Conservation (phyloP, 2,329 filamentous ascomycete species). For the Xylaria sp. region DNA sequence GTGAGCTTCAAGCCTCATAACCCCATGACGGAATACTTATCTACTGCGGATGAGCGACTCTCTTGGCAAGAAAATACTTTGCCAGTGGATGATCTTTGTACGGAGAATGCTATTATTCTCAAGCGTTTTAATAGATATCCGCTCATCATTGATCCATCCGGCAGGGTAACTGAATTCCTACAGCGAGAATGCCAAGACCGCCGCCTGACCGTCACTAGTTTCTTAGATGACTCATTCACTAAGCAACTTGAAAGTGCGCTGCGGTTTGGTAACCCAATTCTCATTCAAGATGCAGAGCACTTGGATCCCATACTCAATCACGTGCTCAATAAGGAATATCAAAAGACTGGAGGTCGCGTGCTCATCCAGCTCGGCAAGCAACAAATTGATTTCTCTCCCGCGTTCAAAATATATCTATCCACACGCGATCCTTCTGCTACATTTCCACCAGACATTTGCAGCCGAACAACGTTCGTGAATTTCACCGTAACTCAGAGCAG, state of each 20-base stretch:
- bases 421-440: slow-evolving; percentile 95
- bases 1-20: slow-evolving; percentile 94
- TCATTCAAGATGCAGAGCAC: slow-evolving; percentile 98
- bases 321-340: slow-evolving; percentile 99
- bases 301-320: slow-evolving; percentile 97
- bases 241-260: slow-evolving; percentile 97
- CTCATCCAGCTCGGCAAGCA: slow-evolving; percentile 98
- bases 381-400: slow-evolving; percentile 98
- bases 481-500: slow-evolving; percentile 99
- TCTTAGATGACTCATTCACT: slow-evolving; percentile 96
- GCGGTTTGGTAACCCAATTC: slow-evolving; percentile 96
- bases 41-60: slow-evolving; percentile 93
- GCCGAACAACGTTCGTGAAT: slow-evolving; percentile 98
- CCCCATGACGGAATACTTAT: slow-evolving; percentile 94
- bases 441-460: slow-evolving; percentile 97
- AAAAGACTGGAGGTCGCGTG: slow-evolving; percentile 96
- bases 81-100: slow-evolving; percentile 96
- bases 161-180: slow-evolving; percentile 92
- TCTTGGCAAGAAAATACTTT: slow-evolving; percentile 94
- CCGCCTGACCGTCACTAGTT: slow-evolving; percentile 95
- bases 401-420: slow-evolving; percentile 94
- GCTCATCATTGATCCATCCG: slow-evolving; percentile 97
- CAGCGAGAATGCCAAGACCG: slow-evolving; percentile 94
- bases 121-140: slow-evolving; percentile 99
- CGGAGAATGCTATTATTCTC: slow-evolving; percentile 96